Conservation (phyloP, 1,284 basidiomycete species). For the Kalmanozyma brasiliensis region DNA sequence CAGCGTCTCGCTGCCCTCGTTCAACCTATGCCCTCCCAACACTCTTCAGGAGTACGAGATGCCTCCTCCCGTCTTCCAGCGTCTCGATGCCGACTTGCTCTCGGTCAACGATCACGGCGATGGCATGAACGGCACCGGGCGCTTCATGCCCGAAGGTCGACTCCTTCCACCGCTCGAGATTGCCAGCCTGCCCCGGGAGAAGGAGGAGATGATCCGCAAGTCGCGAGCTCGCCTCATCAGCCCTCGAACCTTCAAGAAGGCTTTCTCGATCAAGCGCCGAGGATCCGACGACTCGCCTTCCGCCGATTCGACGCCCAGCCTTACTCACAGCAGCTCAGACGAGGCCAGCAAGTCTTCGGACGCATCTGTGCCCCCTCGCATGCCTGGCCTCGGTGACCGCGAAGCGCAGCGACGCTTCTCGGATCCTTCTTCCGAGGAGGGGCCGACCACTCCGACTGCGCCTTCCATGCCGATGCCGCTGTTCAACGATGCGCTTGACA, state of each 20-base stretch:
- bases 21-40: neutral
- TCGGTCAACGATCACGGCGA: slow-evolving; percentile 8
- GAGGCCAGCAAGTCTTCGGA: slow-evolving; percentile 16
- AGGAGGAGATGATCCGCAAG: slow-evolving; percentile 27
- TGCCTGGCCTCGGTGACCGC: slow-evolving; percentile 9
- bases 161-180: slow-evolving; percentile 27
- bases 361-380: neutral
- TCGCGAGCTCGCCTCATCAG: slow-evolving; percentile 30
- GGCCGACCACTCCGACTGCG: slow-evolving; percentile 1
- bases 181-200: slow-evolving; percentile 36
- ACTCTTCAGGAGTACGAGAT: slow-evolving; percentile 7
- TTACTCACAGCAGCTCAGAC: slow-evolving; percentile 32
- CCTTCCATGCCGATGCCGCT: slow-evolving; percentile 21
- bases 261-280: slow-evolving; percentile 35
- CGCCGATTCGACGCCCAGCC: slow-evolving; percentile 18
- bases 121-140: slow-evolving; percentile 5
- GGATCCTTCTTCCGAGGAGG: slow-evolving; percentile 8
- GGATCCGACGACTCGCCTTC: slow-evolving; percentile 15
- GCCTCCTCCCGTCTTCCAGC: slow-evolving; percentile 31
- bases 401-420: slow-evolving; percentile 28
- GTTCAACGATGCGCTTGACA: slow-evolving; percentile 6
- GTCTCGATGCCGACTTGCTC: slow-evolving; percentile 33
- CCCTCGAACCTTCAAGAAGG: slow-evolving; percentile 39
- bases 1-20: neutral
- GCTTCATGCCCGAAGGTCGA: slow-evolving; percentile 13